Conservation (phyloP, 2,329 filamentous ascomycete genomes). For the Chrysoporthe deuterocubensis region DNA sequence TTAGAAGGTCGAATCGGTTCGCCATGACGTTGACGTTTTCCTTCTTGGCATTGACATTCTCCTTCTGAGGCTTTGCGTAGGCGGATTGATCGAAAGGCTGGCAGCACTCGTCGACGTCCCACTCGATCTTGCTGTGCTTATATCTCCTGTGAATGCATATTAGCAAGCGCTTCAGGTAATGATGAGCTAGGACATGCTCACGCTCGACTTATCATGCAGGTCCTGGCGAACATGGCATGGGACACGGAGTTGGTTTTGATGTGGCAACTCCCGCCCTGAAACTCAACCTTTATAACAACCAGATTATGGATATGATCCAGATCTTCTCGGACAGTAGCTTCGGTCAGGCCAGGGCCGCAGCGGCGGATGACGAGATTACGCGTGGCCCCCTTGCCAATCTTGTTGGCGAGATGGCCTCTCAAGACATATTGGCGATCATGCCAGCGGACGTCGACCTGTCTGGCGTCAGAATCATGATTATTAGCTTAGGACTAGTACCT, state of each 20-base stretch:
- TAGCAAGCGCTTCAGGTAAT: slow-evolving; percentile 28
- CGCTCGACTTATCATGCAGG: slow-evolving; percentile 73
- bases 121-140: slow-evolving; percentile 72
- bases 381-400: slow-evolving; percentile 68
- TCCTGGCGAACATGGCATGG: slow-evolving; percentile 74
- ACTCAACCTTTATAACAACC: slow-evolving; percentile 67
- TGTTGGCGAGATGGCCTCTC: slow-evolving; percentile 64
- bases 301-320: slow-evolving; percentile 84
- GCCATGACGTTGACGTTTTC: slow-evolving; percentile 41
- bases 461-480: slow-evolving; percentile 9
- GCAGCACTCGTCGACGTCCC: slow-evolving; percentile 74
- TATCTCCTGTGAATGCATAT: slow-evolving; percentile 55
- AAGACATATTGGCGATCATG: slow-evolving; percentile 72
- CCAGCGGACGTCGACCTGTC: slow-evolving; percentile 71
- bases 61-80: slow-evolving; percentile 35
- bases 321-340: slow-evolving; percentile 68
- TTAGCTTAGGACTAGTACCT: background rate
- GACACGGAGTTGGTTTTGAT: slow-evolving; percentile 79
- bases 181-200: slow-evolving; percentile 39
- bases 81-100: slow-evolving; percentile 50
- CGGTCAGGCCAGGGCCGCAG: slow-evolving; percentile 62
- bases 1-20: slow-evolving; percentile 68
- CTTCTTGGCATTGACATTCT: slow-evolving; percentile 41
- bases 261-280: slow-evolving; percentile 62
- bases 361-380: slow-evolving; percentile 74